Evolutionary conservation across 1,284 basidiomycete genomes (phyloP).

Genomic region (Sparassis latifolia): DNA sequence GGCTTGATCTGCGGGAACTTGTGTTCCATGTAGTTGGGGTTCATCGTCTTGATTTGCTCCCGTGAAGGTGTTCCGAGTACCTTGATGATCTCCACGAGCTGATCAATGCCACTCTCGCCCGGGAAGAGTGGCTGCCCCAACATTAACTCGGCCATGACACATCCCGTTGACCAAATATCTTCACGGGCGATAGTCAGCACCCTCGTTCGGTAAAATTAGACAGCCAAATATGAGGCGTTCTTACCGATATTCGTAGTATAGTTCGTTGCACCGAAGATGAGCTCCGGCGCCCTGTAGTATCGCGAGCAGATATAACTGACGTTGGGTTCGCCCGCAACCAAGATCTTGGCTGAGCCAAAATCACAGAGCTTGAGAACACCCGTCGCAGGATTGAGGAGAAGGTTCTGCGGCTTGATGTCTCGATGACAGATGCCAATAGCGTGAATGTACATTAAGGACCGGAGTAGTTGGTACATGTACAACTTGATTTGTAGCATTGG

Average conservation of each 20-base stretch:
- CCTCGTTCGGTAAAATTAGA: neutral
- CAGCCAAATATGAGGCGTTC: conserved; percentile 23
- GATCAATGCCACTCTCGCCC: conserved; percentile 99
- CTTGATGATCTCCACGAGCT: conserved; percentile 99
- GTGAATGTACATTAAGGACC: conserved; percentile 96
- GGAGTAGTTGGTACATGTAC: conserved; percentile 96
- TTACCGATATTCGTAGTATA: conserved; percentile 99
- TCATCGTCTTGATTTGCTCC: conserved; percentile 99
- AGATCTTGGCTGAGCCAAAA: conserved; percentile 98
- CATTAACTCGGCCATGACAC: conserved; percentile 99
- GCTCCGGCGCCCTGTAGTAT: conserved; percentile 98
- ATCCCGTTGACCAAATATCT: conserved; percentile 99
- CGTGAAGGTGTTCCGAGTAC: conserved; percentile 96
- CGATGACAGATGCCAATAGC: conserved; percentile 97
- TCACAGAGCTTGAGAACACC: conserved; percentile 98
- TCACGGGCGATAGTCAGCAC: conserved; percentile 6
- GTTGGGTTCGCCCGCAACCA: conserved; percentile 96
- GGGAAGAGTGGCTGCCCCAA: conserved; percentile 98
- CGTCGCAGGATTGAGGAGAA: conserved; percentile 93
- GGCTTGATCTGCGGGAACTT: conserved; percentile 99
- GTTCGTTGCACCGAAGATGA: conserved; percentile 99
- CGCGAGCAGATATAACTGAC: conserved; percentile 99
- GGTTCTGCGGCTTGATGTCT: conserved; percentile 99
- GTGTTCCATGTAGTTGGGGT: conserved; percentile 99
- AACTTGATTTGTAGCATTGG: conserved; percentile 99